Conservation (phyloP, 352 stramenopile species). For the Phytopythium boreale region DNA sequence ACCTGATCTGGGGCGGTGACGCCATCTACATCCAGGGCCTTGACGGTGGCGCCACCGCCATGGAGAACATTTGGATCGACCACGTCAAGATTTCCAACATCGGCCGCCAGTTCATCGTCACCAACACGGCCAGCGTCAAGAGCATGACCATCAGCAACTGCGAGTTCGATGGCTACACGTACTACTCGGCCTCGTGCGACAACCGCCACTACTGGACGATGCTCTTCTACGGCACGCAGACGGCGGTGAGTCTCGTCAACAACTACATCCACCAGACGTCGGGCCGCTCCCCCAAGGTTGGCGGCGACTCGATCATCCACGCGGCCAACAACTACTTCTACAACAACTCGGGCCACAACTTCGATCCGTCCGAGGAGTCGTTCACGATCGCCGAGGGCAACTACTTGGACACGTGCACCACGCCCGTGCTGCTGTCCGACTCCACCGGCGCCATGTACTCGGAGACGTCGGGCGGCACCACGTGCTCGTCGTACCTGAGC, state of each 20-base stretch:
- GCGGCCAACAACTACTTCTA: constrained; percentile 27
- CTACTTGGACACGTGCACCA: constrained; percentile 27
- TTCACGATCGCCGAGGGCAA: constrained; percentile 21
- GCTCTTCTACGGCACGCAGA: constrained; percentile 36
- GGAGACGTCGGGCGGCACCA: constrained; percentile 5
- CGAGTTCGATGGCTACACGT: constrained; percentile 40
- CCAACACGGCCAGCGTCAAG: constrained; percentile 22
- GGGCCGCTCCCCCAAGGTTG: constrained; percentile 26
- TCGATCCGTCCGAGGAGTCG: constrained; percentile 15
- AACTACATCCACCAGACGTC: constrained; percentile 37
- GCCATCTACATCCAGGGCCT: constrained; percentile 31
- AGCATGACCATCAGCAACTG: constrained; percentile 51
- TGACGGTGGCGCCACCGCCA: constrained; percentile 5
- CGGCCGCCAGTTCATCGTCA: constrained; percentile 36
- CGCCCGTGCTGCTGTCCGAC: constrained; percentile 13
- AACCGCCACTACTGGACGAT: constrained; percentile 49
- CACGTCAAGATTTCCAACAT: constrained; percentile 31
- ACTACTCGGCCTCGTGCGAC: constrained; percentile 37
- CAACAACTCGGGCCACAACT: constrained; percentile 17
- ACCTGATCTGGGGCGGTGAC: constrained; percentile 35
- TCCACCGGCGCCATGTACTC: constrained; percentile 16
- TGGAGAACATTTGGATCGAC: constrained; percentile 36
- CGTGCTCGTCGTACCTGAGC: constrained; percentile 17
- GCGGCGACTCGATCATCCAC: constrained; percentile 19
- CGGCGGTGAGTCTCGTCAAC: constrained; percentile 27